phyloP scores from a whole-genome alignment of 208 protist genomes.

The Trypanosoma congolense region DNA sequence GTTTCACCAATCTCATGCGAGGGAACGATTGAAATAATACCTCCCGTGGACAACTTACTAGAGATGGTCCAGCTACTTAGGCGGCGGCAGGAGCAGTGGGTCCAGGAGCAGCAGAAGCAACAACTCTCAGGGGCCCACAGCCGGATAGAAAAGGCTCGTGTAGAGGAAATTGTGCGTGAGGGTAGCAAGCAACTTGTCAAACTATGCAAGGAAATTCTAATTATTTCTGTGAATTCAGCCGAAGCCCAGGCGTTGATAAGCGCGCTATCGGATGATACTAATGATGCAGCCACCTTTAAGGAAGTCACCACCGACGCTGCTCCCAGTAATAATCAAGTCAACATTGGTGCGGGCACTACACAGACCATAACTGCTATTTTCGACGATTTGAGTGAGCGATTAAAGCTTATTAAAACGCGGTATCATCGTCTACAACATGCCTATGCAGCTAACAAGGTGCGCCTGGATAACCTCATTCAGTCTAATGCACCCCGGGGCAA shows the following conservation, averaged over 20 bases:
- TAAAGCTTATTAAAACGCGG: slow-evolving; percentile 47
- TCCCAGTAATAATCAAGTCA: slow-evolving; percentile 10
- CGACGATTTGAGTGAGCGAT: slow-evolving; percentile 44
- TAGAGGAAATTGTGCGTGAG: slow-evolving; percentile 38
- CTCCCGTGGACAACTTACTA: slow-evolving; percentile 48
- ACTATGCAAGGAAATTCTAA: slow-evolving; percentile 34
- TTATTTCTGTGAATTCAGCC: slow-evolving; percentile 4
- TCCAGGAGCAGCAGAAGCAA: slow-evolving; percentile 51
- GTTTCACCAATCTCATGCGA: slow-evolving; percentile 6
- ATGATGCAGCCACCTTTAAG: background rate
- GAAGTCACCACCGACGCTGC: background rate
- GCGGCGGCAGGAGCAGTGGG: slow-evolving; percentile 40
- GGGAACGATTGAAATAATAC: slow-evolving; percentile 34
- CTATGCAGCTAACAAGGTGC: slow-evolving; percentile 28
- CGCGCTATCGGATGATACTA: slow-evolving; percentile 5
- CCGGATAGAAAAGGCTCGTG: slow-evolving; percentile 31
- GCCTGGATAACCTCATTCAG: slow-evolving; percentile 43
- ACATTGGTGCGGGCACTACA: background rate
- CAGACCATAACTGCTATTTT: slow-evolving; percentile 24
- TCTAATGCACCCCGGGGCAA: slow-evolving; percentile 20
- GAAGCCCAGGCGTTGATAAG: slow-evolving; percentile 16
- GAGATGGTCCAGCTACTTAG: slow-evolving; percentile 65
- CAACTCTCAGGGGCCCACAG: slow-evolving; percentile 35
- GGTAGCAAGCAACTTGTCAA: slow-evolving; percentile 35
- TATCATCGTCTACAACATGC: slow-evolving; percentile 34